Evolutionary conservation across 148 eudicot genomes (phyloP).

Genomic region (Amaranthus palmeri): DNA sequence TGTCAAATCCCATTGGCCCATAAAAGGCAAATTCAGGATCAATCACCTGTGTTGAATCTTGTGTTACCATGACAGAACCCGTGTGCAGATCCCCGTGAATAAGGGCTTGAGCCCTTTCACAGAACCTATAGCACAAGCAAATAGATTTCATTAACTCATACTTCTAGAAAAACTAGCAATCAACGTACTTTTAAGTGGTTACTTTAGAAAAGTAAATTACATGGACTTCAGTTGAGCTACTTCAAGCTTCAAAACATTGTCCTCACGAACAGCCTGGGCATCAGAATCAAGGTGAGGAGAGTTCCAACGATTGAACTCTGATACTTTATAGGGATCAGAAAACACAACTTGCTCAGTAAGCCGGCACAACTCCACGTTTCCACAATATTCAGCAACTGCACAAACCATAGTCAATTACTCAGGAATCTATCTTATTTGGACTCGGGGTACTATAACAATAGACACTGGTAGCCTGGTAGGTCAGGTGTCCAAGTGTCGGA

Average conservation of each 20-base stretch:
- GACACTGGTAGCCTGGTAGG: too few species aligned
- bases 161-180: neutral
- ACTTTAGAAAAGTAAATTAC: conserved; percentile 29
- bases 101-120: conserved; percentile 91
- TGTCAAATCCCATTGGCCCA: conserved; percentile 93
- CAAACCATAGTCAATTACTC: neutral
- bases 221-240: conserved; percentile 78
- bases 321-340: conserved; percentile 89
- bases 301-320: conserved; percentile 75
- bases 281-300: conserved; percentile 85
- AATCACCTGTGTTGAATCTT: conserved; percentile 83
- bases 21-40: conserved; percentile 96
- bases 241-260: conserved; percentile 71
- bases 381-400: conserved; percentile 91
- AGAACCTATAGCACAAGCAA: conserved; percentile 51
- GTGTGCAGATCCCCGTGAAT: conserved; percentile 96
- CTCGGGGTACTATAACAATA: too few species aligned
- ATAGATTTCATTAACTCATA: neutral
- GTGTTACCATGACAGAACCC: conserved; percentile 87
- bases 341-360: conserved; percentile 89
- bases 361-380: conserved; percentile 91
- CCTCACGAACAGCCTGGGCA: conserved; percentile 84
- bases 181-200: neutral
- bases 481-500: too few species aligned
- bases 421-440: neutral